phyloP scores from a whole-genome alignment of 169 alveolate genomes.

The Eimeria praecox region DNA sequence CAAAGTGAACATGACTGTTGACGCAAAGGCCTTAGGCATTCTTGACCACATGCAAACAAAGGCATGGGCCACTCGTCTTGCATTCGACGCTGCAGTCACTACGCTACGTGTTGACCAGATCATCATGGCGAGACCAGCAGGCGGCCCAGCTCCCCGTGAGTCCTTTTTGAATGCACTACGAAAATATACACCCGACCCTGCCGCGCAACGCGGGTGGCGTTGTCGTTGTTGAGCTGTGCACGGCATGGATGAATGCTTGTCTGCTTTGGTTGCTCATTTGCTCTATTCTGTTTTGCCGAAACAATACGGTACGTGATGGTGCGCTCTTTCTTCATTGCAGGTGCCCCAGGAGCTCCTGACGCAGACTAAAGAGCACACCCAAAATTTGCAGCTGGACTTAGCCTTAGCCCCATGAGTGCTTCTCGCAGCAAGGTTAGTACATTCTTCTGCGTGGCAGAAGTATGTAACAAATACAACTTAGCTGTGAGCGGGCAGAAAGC shows the following conservation, averaged over 20 bases:
- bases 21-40: constrained; percentile 81
- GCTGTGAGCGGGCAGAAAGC: constrained; percentile 10
- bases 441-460: neutral
- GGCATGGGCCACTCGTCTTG: constrained; percentile 97
- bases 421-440: neutral
- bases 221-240: neutral
- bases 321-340: constrained; percentile 15
- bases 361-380: constrained; percentile 22
- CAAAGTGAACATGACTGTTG: constrained; percentile 32
- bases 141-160: constrained; percentile 96
- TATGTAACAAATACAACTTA: neutral
- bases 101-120: constrained; percentile 98
- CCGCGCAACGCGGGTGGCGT: neutral
- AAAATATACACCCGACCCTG: neutral
- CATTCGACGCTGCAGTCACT: constrained; percentile 98
- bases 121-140: constrained; percentile 99
- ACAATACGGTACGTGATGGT: neutral
- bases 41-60: constrained; percentile 97
- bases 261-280: neutral
- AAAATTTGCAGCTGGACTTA: neutral
- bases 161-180: neutral
- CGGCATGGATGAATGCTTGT: neutral
- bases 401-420: neutral
- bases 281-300: neutral
- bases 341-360: constrained; percentile 79